Evolutionary conservation across 2,329 filamentous ascomycete genomes (phyloP).

Genomic region (Helotiales sp.): DNA sequence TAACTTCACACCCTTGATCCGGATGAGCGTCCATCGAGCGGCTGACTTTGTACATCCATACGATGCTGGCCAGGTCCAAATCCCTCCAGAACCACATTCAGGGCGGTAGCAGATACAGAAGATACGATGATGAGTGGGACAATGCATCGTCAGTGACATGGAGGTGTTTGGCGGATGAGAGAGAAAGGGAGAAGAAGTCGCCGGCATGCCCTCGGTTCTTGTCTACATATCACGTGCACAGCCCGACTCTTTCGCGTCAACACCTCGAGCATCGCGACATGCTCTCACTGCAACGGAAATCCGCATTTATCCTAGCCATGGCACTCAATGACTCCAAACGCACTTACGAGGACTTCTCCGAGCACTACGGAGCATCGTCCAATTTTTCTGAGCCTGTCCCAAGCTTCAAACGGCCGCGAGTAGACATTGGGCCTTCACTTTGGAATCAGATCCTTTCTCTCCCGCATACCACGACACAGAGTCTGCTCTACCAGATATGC

Average conservation of each 20-base stretch:
- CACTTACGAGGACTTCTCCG: conserved; percentile 9
- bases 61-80: conserved; percentile 11
- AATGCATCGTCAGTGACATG: background rate
- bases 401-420: conserved; percentile 10
- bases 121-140: background rate
- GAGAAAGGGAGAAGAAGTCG: background rate
- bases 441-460: conserved; percentile 19
- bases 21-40: background rate
- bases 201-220: background rate
- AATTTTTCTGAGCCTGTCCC: background rate
- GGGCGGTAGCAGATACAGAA: background rate
- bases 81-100: background rate
- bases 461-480: conserved; percentile 10
- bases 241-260: background rate
- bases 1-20: background rate
- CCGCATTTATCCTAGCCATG: conserved; percentile 13
- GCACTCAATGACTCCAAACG: conserved; percentile 17
- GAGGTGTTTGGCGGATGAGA: background rate
- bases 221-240: background rate
- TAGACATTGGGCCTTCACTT: conserved; percentile 1
- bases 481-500: conserved; percentile 21
- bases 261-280: background rate
- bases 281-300: background rate
- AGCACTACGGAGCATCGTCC: background rate
- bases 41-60: background rate